phyloP scores from a whole-genome alignment of 2,329 filamentous ascomycete genomes.

The Colletotrichum simmondsii region DNA sequence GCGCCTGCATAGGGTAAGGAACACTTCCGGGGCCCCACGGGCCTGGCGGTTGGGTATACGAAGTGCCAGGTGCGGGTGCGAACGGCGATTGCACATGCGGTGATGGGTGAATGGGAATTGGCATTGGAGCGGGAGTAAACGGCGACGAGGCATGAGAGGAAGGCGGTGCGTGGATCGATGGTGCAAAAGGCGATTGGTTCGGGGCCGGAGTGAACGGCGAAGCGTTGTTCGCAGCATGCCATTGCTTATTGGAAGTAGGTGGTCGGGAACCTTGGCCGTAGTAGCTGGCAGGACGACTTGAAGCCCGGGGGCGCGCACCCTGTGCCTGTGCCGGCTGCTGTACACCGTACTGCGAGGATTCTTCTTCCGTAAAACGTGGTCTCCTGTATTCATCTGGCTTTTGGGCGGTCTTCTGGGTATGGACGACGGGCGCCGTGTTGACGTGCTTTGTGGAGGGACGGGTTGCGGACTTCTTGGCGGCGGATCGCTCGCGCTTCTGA shows the following conservation, averaged over 20 bases:
- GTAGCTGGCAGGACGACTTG: slow-evolving; percentile 31
- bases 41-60: slow-evolving; percentile 12
- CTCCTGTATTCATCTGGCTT: slow-evolving; percentile 39
- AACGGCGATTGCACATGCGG: slow-evolving; percentile 20
- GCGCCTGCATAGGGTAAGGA: slow-evolving; percentile 21
- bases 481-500: slow-evolving; percentile 38
- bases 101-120: not conserved
- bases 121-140: slow-evolving; percentile 10
- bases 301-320: slow-evolving; percentile 41
- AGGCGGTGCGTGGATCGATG: slow-evolving; percentile 7
- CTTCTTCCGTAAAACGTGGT: slow-evolving; percentile 39
- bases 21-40: slow-evolving; percentile 19
- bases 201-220: not conserved
- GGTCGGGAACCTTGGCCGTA: slow-evolving; percentile 35
- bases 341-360: slow-evolving; percentile 52
- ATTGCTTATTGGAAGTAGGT: slow-evolving; percentile 32
- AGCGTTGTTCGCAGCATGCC: slow-evolving; percentile 23
- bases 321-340: slow-evolving; percentile 18
- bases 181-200: not conserved
- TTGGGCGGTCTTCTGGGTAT: slow-evolving; percentile 23
- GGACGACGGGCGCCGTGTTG: slow-evolving; percentile 48
- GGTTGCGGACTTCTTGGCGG: slow-evolving; percentile 34
- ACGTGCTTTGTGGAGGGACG: slow-evolving; percentile 47
- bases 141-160: slow-evolving; percentile 14
- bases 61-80: slow-evolving; percentile 1